Evolutionary conservation across 331 rosid genomes (phyloP).

Genomic region (Cydonia oblonga): DNA sequence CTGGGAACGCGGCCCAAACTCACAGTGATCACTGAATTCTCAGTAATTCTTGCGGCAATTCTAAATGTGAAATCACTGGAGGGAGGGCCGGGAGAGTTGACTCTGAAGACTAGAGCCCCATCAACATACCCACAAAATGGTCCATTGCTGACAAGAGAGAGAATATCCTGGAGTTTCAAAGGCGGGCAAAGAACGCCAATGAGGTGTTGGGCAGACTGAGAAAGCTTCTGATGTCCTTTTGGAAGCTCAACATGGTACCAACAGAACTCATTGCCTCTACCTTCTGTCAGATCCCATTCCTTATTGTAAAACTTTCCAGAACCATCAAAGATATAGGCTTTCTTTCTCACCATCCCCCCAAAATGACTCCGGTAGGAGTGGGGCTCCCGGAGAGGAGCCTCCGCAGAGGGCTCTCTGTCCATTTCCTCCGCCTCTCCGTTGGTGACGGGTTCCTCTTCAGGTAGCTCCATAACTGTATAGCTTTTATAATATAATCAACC

Average conservation of each 20-base stretch:
- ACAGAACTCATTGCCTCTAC: slow-evolving; percentile 63
- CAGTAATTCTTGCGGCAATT: slow-evolving; percentile 84
- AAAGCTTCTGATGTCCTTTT: slow-evolving; percentile 57
- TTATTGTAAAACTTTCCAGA: slow-evolving; percentile 57
- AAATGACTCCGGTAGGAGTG: slow-evolving; percentile 22
- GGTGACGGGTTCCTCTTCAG: slow-evolving; percentile 18
- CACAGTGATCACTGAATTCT: slow-evolving; percentile 76
- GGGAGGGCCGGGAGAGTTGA: slow-evolving; percentile 89
- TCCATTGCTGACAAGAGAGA: slow-evolving; percentile 93
- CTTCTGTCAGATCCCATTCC: slow-evolving; percentile 83
- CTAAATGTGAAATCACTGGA: slow-evolving; percentile 76
- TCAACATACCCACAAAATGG: slow-evolving; percentile 95
- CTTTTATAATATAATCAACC: not conserved
- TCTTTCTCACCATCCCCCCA: slow-evolving; percentile 60
- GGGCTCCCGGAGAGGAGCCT: slow-evolving; percentile 30
- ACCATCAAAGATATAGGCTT: slow-evolving; percentile 87
- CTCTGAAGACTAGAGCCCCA: slow-evolving; percentile 85
- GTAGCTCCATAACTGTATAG: slow-evolving; percentile 44
- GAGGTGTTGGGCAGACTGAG: slow-evolving; percentile 74
- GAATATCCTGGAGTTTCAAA: slow-evolving; percentile 91
- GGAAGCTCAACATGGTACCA: slow-evolving; percentile 98
- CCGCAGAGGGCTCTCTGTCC: slow-evolving; percentile 31
- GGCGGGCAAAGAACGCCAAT: slow-evolving; percentile 90
- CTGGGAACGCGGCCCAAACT: slow-evolving; percentile 90
- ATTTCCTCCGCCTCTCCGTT: slow-evolving; percentile 41